These are phyloP conservation scores for Daldinia concentrica DNA, from an alignment of 495 filamentous ascomycete genomes.

Conservation along the genomic window DNA sequence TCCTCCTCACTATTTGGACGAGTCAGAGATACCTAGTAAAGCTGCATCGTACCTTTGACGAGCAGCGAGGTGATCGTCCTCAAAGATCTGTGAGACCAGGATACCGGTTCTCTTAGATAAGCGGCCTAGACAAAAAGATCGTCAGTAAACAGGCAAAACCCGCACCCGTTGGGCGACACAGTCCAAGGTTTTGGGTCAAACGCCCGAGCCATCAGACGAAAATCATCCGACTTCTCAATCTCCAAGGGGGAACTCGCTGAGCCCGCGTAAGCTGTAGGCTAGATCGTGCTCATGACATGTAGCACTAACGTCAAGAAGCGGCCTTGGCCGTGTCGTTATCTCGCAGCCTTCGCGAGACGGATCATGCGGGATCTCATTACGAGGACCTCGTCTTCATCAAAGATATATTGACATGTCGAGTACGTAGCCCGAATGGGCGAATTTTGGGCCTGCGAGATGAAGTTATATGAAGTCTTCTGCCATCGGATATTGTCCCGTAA, in stretches of 20 bases:
- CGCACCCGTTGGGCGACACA: not conserved
- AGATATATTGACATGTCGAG: constrained; percentile 32
- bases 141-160: constrained; percentile 14
- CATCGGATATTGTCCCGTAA: constrained; percentile 41
- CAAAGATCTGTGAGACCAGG: constrained; percentile 8
- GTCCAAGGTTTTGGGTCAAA: constrained; percentile 17
- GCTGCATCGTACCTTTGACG: constrained; percentile 1
- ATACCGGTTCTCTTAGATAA: constrained; percentile 1
- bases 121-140: constrained; percentile 15
- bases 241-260: not conserved
- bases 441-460: constrained; percentile 42
- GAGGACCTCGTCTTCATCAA: constrained; percentile 35
- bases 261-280: constrained; percentile 1
- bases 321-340: constrained; percentile 33
- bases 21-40: not conserved
- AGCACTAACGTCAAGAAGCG: constrained; percentile 9
- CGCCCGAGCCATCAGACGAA: constrained; percentile 8
- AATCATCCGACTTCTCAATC: not conserved
- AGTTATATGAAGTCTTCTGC: constrained; percentile 45
- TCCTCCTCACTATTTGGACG: not conserved
- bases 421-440: constrained; percentile 19
- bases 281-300: constrained; percentile 3
- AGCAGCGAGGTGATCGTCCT: constrained; percentile 11
- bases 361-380: constrained; percentile 28
- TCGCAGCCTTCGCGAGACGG: constrained; percentile 21